Evolutionary conservation across 2,329 filamentous ascomycete species (phyloP).

Genomic region (Bipolaris victoriae): DNA sequence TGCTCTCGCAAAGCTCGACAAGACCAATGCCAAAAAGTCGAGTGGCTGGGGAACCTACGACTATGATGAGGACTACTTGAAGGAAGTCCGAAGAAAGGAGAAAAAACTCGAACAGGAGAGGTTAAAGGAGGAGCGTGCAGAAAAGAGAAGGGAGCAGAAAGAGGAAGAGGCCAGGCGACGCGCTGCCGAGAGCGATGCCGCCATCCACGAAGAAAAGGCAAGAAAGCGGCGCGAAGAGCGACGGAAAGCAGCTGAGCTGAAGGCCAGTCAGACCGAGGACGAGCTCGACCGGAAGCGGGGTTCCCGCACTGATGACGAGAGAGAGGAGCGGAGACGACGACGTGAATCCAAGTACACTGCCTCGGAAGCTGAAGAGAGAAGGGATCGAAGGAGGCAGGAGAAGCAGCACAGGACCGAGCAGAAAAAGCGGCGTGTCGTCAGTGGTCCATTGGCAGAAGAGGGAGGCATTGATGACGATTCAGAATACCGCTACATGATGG

Average conservation of each 20-base stretch:
- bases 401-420: conserved; percentile 39
- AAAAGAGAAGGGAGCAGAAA: conserved; percentile 51
- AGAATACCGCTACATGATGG: conserved; percentile 49
- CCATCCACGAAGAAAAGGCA: conserved; percentile 30
- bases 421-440: conserved; percentile 53
- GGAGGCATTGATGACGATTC: conserved; percentile 52
- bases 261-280: conserved; percentile 32
- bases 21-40: conserved; percentile 62
- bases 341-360: conserved; percentile 46
- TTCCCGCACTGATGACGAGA: conserved; percentile 38
- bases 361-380: conserved; percentile 47
- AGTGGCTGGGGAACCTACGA: conserved; percentile 52
- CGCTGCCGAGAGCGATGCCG: conserved; percentile 30
- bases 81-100: conserved; percentile 47
- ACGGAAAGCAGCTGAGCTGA: conserved; percentile 38
- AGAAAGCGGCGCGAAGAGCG: conserved; percentile 38
- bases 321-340: conserved; percentile 36
- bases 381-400: conserved; percentile 50
- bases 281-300: conserved; percentile 32
- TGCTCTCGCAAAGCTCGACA: conserved; percentile 70
- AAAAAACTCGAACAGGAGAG: conserved; percentile 43
- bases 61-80: conserved; percentile 49
- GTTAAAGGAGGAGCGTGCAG: conserved; percentile 38
- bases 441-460: conserved; percentile 56
- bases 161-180: conserved; percentile 39